Evolutionary conservation across 2,329 filamentous ascomycete genomes (phyloP), one percentile per base, ranked within the genome.

Genomic region (Arachnomyces sp.): DNA sequence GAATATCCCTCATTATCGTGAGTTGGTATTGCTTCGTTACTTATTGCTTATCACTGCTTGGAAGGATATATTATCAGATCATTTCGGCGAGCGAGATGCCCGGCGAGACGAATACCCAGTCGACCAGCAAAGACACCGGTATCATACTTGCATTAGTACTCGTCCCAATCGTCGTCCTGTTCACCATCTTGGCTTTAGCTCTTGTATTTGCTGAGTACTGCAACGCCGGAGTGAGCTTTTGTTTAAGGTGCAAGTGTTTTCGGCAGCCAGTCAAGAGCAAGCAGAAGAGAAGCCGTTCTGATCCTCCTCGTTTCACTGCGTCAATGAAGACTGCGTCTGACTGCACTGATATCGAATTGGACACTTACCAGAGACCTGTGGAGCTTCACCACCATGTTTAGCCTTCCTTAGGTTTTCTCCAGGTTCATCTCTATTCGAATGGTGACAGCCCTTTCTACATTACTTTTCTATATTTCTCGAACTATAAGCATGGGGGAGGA

Each of bases 91-190:
- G 21, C 21, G 21, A 25, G 21, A 25, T 25, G 21, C 5, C 21
- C 21, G 21, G 9, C 21, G 5, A 25, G 21, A 25, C 21, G 5
- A 9, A 9, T 9, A 25, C 21, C 21, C 21, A 25, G 21, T 5
- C 21, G 5, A 5, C 21, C 5, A 9, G 21, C 46, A 62, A 57
- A 49, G 63, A 52, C 41, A 54, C 57, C 41, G 53, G 61, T 49
- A 62, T 67, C 47, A 52, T 71, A 49, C 56, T 68, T 43, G 62
- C 62, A 42, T 56, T 73, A 46, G 59, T 72, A 42, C 52, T 72
- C 34, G 63, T 73, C 40, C 69, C 69, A 31, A 69, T 73, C 44
- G 51, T 64, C 41, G 57, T 72, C 29, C 59, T 71, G 34, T 58
- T 66, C 30, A 52, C 53, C 39, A 49, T 60, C 29, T 52, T 69